Evolutionary conservation across 192 early-diverging fungal genomes (phyloP).

Genomic region (Backusella australiensis): DNA sequence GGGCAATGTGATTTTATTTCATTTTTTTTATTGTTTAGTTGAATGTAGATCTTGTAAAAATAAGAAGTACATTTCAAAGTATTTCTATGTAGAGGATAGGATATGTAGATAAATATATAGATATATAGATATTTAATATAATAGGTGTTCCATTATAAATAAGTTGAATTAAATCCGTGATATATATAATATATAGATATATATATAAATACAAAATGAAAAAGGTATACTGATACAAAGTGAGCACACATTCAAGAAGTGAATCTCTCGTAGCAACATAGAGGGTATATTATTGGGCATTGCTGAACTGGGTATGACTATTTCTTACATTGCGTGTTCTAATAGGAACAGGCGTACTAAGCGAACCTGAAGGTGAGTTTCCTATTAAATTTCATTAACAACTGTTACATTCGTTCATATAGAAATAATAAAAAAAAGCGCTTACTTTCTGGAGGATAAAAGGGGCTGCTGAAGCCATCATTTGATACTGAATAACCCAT

Average conservation of each 20-base stretch:
- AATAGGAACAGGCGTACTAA: slow-evolving; percentile 9
- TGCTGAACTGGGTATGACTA: slow-evolving; percentile 3
- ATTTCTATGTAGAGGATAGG: background rate
- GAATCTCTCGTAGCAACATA: background rate
- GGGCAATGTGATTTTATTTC: background rate
- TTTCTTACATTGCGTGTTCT: slow-evolving; percentile 3
- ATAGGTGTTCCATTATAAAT: background rate
- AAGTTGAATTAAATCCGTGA: background rate
- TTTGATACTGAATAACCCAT: background rate
- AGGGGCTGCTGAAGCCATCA: background rate
- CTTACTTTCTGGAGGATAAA: slow-evolving; percentile 16
- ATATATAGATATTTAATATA: background rate
- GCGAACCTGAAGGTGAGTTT: slow-evolving; percentile 3
- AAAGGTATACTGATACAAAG: background rate
- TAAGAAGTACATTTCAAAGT: background rate
- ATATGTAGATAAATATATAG: background rate
- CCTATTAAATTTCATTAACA: background rate
- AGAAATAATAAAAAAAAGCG: background rate
- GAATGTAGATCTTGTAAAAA: background rate
- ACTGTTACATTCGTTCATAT: background rate
- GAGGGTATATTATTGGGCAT: slow-evolving; percentile 5
- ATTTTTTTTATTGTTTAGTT: background rate
- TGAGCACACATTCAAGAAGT: background rate
- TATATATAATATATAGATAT: background rate
- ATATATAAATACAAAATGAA: background rate